A percentile compares a stretch with the other conserved stretches of the same genome.
phyloP scores from a whole-genome alignment of 345 rosid genomes.

The Odontarrhena argentea region DNA sequence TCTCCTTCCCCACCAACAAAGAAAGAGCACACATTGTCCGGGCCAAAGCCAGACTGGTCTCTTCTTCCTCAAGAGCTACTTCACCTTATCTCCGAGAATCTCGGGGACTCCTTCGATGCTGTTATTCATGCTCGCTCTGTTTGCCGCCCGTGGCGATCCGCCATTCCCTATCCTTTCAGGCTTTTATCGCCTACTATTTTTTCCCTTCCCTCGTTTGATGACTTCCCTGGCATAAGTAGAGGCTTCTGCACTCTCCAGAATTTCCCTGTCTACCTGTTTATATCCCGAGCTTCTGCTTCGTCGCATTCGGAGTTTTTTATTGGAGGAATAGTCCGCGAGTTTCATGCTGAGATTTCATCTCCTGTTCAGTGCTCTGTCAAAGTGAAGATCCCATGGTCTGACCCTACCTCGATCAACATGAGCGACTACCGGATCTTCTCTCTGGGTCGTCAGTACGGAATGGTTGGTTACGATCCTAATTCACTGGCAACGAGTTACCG shows the following conservation, averaged over 20 bases:
- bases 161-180: neutral
- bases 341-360: neutral
- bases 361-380: neutral
- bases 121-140: neutral
- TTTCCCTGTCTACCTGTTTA: neutral
- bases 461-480: conserved; percentile 1
- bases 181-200: too few species aligned
- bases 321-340: neutral
- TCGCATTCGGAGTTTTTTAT: neutral
- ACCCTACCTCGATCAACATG: neutral
- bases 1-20: neutral
- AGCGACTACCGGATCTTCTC: neutral
- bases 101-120: neutral
- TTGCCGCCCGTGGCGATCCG: neutral
- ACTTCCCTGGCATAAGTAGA: neutral
- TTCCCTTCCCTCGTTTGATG: too few species aligned
- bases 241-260: neutral
- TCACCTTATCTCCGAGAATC: neutral
- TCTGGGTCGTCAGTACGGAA: neutral
- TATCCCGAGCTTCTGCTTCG: neutral
- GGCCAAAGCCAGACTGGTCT: neutral
- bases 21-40: neutral
- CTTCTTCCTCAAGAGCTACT: neutral
- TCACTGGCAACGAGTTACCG: neutral
- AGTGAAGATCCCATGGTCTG: neutral